Base-by-base conservation (phyloP, 192 early-diverging fungal species). In the Coemansia sp. region DNA sequence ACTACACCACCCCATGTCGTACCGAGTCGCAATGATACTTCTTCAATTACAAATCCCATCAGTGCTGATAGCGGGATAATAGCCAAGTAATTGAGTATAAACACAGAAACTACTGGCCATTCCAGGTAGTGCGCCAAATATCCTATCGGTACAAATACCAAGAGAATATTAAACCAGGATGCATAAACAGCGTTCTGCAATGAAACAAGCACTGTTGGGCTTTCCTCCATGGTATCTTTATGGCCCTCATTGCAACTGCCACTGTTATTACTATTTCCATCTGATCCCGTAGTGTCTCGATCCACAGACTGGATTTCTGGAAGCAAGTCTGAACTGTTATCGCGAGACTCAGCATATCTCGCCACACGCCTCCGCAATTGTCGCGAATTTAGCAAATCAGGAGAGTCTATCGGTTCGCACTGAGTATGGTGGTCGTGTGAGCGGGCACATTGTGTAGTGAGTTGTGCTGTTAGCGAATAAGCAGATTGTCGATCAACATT, bases 31-130 rank as follows among this genome's bases (percentile, higher is more conserved):
- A 88, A 48, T 24, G 87, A 75, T 23, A 94, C 68, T 54, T 98
- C 92, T 60, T 98, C 95, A 5, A 93, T 98, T 2, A 87, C 85
- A 70, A 92, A 88, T 18, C 90, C 93, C 34, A 98, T 84, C 55
- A 98, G 80, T 76, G 92, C 90, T 8, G 94, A 95, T 38, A 96
- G 81, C 8, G 93, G 93, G 23, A 98, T 79, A 62, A 96, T 92
- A 23, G 92, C 93, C 49, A 93, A 64, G 50, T 95, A 94, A 76
- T 96, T 96, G 53, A 94, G 72, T 32, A 88, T 53, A 77, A 98
- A 98, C 18, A 84, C 73, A 18, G 81, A 64, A 7, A 86, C 78
- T 10, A 88, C 85, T 23, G 76, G 62, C 92, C 91, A 94, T 10
- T 69, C 44, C n/a, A 91, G 56, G 30, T 79, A 71, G 51, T 82